Conservation (phyloP, 148 eudicot genomes). For the Vaccinium myrtillus region DNA sequence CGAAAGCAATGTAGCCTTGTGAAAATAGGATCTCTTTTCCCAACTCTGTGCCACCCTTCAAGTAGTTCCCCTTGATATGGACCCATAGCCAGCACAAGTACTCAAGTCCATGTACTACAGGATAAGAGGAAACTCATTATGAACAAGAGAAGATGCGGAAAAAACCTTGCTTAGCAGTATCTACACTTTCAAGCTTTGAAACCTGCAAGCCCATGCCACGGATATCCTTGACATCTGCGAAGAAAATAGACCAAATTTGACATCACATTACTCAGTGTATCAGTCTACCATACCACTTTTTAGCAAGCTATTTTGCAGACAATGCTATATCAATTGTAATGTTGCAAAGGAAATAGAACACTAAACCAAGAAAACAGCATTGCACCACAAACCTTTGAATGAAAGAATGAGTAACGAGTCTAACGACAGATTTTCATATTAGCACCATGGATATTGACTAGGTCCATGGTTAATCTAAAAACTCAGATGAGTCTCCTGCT, state of each 20-base stretch:
- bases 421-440: not conserved
- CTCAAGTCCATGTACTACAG: not conserved
- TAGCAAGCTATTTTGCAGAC: not conserved
- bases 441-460: not conserved
- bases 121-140: not conserved
- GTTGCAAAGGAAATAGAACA: not conserved
- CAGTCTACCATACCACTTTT: slow-evolving; percentile 4
- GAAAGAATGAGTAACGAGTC: too few relatives aligned
- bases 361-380: not conserved
- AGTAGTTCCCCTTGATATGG: not conserved
- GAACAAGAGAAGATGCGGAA: not conserved
- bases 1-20: not conserved
- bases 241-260: slow-evolving; percentile 16
- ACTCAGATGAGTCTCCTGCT: not conserved
- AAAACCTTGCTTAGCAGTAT: slow-evolving; percentile 60
- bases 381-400: not conserved
- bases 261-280: not conserved
- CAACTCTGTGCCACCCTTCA: not conserved
- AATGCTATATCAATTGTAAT: not conserved
- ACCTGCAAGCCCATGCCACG: slow-evolving; percentile 96
- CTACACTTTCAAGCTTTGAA: slow-evolving; percentile 69
- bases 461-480: not conserved
- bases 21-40: not conserved
- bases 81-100: not conserved
- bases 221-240: slow-evolving; percentile 75